These are phyloP conservation scores for Basidioascus undulatus DNA, from an alignment of 768 basidiomycete species.

Conservation along the genomic window DNA sequence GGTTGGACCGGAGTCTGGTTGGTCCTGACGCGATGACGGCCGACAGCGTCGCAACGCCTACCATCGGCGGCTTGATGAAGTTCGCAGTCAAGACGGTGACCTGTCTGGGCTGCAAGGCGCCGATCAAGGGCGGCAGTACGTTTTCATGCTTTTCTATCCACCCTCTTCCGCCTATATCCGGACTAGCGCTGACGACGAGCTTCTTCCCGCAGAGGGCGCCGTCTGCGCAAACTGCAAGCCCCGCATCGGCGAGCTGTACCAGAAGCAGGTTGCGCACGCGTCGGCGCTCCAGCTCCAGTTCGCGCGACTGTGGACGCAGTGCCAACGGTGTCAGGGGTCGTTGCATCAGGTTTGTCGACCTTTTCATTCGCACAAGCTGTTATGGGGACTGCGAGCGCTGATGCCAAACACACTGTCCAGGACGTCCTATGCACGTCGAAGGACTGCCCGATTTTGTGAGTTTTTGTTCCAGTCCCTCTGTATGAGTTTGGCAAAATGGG, in stretches of 20 bases:
- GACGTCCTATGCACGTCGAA: conserved; percentile 91
- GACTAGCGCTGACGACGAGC: not conserved
- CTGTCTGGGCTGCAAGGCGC: conserved; percentile 86
- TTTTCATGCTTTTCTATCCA: not conserved
- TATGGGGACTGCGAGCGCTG: not conserved
- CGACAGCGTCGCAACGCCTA: conserved; percentile 90
- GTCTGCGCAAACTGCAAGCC: conserved; percentile 85
- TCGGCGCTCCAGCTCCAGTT: conserved; percentile 74
- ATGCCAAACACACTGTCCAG: conserved; percentile 20
- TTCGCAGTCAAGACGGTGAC: conserved; percentile 90
- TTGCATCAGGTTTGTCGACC: conserved; percentile 39
- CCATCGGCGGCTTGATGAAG: conserved; percentile 91
- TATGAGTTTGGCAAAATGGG: too few species aligned
- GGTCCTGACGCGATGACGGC: too few species aligned
- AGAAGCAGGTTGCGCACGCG: conserved; percentile 53
- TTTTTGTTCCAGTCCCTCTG: too few species aligned
- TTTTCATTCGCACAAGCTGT: not conserved
- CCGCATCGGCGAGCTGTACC: conserved; percentile 65
- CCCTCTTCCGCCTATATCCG: not conserved
- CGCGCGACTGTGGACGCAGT: conserved; percentile 91
- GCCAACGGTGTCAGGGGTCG: conserved; percentile 94
- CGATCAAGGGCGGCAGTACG: conserved; percentile 28
- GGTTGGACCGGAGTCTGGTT: too few species aligned
- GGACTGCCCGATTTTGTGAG: conserved; percentile 98
- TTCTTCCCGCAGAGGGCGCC: conserved; percentile 39